Evolutionary conservation across 2,329 filamentous ascomycete species (phyloP).

Genomic region (Apiospora arundinis): DNA sequence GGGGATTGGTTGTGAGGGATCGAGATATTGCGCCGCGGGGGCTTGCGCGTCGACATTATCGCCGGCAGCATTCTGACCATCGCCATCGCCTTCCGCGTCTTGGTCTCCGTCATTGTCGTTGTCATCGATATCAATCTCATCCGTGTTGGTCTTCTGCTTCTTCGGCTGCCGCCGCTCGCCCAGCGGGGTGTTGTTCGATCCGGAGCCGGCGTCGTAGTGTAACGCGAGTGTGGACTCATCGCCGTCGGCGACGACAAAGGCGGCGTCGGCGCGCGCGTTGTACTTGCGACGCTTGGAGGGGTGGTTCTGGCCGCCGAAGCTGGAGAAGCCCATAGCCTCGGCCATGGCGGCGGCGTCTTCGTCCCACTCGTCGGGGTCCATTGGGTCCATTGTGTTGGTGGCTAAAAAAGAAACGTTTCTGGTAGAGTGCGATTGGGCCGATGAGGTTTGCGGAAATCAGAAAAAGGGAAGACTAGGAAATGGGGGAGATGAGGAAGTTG

Average conservation of each 20-base stretch:
- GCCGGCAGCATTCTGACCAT: neutral
- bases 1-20: constrained; percentile 40
- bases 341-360: constrained; percentile 63
- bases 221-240: constrained; percentile 31
- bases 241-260: constrained; percentile 41
- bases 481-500: neutral
- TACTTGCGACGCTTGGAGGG: constrained; percentile 72
- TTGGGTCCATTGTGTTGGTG: neutral
- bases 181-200: constrained; percentile 47
- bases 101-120: constrained; percentile 41
- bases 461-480: too few relatives aligned
- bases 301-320: constrained; percentile 64
- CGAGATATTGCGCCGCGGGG: constrained; percentile 39
- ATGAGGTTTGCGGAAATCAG: too few relatives aligned
- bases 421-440: too few relatives aligned
- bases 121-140: constrained; percentile 54
- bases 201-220: constrained; percentile 31
- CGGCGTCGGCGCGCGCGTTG: constrained; percentile 56
- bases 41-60: constrained; percentile 25
- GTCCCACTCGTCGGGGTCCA: constrained; percentile 35
- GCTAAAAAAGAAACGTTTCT: too few relatives aligned
- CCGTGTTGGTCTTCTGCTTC: constrained; percentile 36
- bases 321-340: constrained; percentile 74
- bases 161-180: constrained; percentile 44
- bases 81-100: constrained; percentile 42